Conservation (phyloP, 495 filamentous ascomycete genomes). For the Podospora fimiseda region DNA sequence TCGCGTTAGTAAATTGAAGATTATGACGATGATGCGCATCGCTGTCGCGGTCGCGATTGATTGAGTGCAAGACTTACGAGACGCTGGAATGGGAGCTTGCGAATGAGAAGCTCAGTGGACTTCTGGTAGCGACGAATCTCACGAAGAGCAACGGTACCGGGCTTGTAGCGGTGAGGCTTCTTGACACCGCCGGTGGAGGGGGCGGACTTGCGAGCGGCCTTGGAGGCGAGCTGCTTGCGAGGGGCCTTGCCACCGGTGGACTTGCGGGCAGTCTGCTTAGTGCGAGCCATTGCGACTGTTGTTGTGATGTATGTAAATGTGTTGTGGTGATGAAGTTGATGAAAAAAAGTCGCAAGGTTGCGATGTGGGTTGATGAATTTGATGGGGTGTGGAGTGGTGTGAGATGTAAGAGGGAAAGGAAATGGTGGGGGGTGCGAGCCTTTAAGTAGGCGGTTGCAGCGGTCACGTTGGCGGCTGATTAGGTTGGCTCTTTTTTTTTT, state of each 20-base stretch:
- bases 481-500: constrained; percentile 19
- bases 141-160: constrained; percentile 99
- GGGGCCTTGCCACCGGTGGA: constrained; percentile 99
- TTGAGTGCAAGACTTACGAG: constrained; percentile 49
- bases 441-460: constrained; percentile 38
- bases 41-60: constrained; percentile 5
- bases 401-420: constrained; percentile 44
- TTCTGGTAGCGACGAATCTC: constrained; percentile 99
- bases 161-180: constrained; percentile 99
- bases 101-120: constrained; percentile 99
- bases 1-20: constrained; percentile 28
- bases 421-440: constrained; percentile 38
- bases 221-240: constrained; percentile 83
- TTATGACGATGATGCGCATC: too few species aligned
- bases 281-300: constrained; percentile 83
- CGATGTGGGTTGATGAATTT: constrained; percentile 32
- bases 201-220: constrained; percentile 50
- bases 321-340: constrained; percentile 36
- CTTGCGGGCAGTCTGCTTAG: constrained; percentile 99
- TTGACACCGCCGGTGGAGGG: constrained; percentile 75
- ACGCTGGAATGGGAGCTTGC: constrained; percentile 99
- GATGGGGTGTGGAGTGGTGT: constrained; percentile 30
- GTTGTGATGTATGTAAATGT: constrained; percentile 40
- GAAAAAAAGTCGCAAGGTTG: constrained; percentile 27
- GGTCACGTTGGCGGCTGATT: constrained; percentile 43